Evolutionary conservation across 2,329 filamentous ascomycete genomes (phyloP), one percentile per base, ranked within the genome.

Genomic region (Talaromyces marneffei): DNA sequence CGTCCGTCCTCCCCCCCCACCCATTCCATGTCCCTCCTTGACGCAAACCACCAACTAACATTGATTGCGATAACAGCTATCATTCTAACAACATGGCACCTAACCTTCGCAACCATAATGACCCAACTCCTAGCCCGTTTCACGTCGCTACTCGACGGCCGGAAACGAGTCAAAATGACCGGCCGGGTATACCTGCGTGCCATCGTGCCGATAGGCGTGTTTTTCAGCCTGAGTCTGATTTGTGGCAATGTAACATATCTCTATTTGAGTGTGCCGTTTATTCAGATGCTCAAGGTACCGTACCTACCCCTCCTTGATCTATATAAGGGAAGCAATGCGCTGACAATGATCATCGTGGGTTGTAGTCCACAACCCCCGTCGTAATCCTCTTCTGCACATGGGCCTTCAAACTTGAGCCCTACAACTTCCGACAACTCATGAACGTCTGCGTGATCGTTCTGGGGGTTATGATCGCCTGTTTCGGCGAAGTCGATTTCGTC

Each of bases 141-240:
- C 73, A 97, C 93, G 42, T 88, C 82, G 40, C 81, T 96, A 57
- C 89, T 99, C 65, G 94, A 99, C 79, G 92, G 92, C 69, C 88
- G 94, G 71, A 96, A 97, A 80, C 91, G 88, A 50, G 91, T 97
- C 63, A 96, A 96, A 80, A 97, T 99, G 93, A 97, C 91, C 23
- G 91, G 91, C 68, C 88, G 88, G 66, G 87, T 97, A 70, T 97
- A 97, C 77, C 81, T 97, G 63, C 88, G 92, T 67, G 92, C 92
- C 52, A 96, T 97, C 68, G 88, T 96, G 37, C 93, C 93, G 59
- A 97, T 97, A 71, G 93, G 93, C 66, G 78, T 96, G 73, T 95
- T 96, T 81, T 97, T 97, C 86, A 94, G 90, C 74, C 81, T 97
- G 81, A 94, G 89, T 77, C 83, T 97, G 81, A 97, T 97, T 74